Percentiles rank a stretch among this genome's conserved stretches.
Conservation (phyloP, 768 basidiomycete genomes). For the Pleurotus cornucopiae region DNA sequence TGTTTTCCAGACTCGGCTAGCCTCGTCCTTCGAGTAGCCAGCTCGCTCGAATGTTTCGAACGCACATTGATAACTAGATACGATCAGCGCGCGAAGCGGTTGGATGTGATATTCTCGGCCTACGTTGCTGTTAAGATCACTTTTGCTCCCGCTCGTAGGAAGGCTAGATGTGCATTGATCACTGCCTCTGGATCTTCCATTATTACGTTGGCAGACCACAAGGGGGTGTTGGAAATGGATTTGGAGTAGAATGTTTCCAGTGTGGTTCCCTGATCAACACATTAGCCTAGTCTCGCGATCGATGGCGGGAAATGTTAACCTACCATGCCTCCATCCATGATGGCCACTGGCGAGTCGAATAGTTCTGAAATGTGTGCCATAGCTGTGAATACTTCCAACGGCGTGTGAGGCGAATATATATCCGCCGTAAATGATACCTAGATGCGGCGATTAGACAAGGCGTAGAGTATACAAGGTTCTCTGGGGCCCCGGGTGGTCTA, state of each 20-base stretch:
- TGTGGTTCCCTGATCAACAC: slow-evolving; percentile 51
- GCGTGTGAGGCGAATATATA: background rate
- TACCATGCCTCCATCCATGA: slow-evolving; percentile 49
- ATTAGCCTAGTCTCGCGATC: background rate
- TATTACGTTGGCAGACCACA: slow-evolving; percentile 72
- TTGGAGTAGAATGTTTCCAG: slow-evolving; percentile 48
- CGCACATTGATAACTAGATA: slow-evolving; percentile 62
- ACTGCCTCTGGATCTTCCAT: slow-evolving; percentile 49
- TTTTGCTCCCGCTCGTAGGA: slow-evolving; percentile 60
- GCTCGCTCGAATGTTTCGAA: slow-evolving; percentile 47
- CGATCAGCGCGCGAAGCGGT: background rate
- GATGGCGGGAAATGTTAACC: slow-evolving; percentile 5
- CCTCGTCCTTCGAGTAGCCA: slow-evolving; percentile 41
- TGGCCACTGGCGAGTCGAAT: slow-evolving; percentile 5
- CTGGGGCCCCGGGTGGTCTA: too few relatives aligned
- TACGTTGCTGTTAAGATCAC: slow-evolving; percentile 72
- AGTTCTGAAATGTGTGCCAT: slow-evolving; percentile 2
- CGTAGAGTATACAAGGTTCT: too few relatives aligned
- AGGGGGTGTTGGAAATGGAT: slow-evolving; percentile 45
- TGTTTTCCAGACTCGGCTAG: slow-evolving; percentile 44
- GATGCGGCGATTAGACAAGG: background rate
- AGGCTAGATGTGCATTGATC: slow-evolving; percentile 55
- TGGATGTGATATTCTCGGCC: slow-evolving; percentile 9
- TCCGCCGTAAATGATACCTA: background rate
- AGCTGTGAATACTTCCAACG: background rate